A percentile compares a stretch with the other conserved stretches of the same genome.
phyloP scores from a whole-genome alignment of 2,329 filamentous ascomycete species.

The Ascochyta rabiei region DNA sequence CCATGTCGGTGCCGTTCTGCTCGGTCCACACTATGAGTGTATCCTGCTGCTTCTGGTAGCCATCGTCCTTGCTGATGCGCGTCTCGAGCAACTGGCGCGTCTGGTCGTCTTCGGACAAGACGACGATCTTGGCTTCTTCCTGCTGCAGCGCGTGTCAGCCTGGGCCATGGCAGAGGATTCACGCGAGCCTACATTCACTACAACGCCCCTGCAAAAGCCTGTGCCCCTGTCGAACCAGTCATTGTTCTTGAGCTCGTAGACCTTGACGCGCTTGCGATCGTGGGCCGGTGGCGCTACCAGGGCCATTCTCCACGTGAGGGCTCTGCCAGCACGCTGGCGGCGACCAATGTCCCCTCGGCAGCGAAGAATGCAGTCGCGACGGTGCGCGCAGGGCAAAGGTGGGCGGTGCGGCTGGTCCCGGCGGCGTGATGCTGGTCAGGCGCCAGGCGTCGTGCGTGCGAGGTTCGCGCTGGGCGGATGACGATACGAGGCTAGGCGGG shows the following conservation, averaged over 20 bases:
- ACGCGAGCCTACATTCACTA: conserved; percentile 67
- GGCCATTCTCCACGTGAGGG: conserved; percentile 44
- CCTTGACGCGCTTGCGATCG: conserved; percentile 79
- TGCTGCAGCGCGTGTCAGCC: conserved; percentile 61
- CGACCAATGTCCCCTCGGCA: conserved; percentile 44
- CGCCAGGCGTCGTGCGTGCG: conserved; percentile 21
- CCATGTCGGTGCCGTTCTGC: conserved; percentile 90
- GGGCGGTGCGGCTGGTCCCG: conserved; percentile 9
- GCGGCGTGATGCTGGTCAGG: conserved; percentile 13
- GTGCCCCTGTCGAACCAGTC: conserved; percentile 99
- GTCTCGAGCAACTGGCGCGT: conserved; percentile 85
- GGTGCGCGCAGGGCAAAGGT: conserved; percentile 24
- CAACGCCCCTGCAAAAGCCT: conserved; percentile 86
- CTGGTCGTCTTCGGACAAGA: conserved; percentile 92
- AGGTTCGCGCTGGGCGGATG: conserved; percentile 31
- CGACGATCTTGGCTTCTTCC: conserved; percentile 86
- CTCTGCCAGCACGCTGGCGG: conserved; percentile 41
- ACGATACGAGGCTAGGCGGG: conserved; percentile 27
- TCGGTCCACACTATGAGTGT: conserved; percentile 99
- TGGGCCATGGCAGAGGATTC: conserved; percentile 10
- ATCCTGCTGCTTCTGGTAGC: conserved; percentile 98
- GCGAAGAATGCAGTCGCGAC: conserved; percentile 38
- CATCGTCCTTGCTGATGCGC: conserved; percentile 89
- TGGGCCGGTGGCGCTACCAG: conserved; percentile 53
- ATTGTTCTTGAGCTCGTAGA: conserved; percentile 97